Evolutionary conservation across 176 grass and related monocot genomes (phyloP).

Genomic region (Oryza australiensis): DNA sequence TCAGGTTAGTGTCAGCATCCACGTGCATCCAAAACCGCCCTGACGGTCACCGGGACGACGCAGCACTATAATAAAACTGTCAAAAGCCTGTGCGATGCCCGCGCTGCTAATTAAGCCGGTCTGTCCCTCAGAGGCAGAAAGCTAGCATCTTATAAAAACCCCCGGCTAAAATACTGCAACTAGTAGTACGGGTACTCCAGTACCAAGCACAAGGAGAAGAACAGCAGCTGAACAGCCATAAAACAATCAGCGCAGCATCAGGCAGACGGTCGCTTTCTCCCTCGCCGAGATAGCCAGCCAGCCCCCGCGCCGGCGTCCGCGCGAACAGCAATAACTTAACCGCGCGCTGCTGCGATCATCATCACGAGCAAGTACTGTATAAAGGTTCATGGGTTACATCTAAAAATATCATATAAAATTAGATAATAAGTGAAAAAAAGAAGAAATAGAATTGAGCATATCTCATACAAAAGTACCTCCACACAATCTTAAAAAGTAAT

Average conservation of each 20-base stretch:
- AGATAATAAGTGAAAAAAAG: no score
- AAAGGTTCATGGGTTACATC: no score
- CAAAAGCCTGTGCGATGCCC: conserved; percentile 37
- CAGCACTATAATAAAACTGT: background rate
- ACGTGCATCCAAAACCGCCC: background rate
- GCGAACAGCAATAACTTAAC: conserved; percentile 8
- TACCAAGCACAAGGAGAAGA: background rate
- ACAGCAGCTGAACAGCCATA: background rate
- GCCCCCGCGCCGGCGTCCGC: conserved; percentile 17
- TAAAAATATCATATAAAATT: no score
- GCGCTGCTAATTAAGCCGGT: conserved; percentile 1
- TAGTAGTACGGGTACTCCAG: background rate
- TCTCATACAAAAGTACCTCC: no score
- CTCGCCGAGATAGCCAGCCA: background rate
- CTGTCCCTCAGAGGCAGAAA: conserved; percentile 40
- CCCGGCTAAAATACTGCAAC: background rate
- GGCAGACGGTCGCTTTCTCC: conserved; percentile 23
- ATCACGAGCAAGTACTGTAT: no score
- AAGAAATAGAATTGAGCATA: no score
- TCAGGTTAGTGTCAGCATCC: conserved; percentile 3
- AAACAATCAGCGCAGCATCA: background rate
- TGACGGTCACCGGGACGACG: conserved; percentile 26
- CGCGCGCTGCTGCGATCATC: conserved; percentile 8
- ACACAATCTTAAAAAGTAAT: no score
- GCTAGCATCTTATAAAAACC: conserved; percentile 4